Percentiles rank a stretch among this genome's conserved stretches.
Conservation (phyloP, 1,284 basidiomycete species). For the Puccinia coronata region DNA sequence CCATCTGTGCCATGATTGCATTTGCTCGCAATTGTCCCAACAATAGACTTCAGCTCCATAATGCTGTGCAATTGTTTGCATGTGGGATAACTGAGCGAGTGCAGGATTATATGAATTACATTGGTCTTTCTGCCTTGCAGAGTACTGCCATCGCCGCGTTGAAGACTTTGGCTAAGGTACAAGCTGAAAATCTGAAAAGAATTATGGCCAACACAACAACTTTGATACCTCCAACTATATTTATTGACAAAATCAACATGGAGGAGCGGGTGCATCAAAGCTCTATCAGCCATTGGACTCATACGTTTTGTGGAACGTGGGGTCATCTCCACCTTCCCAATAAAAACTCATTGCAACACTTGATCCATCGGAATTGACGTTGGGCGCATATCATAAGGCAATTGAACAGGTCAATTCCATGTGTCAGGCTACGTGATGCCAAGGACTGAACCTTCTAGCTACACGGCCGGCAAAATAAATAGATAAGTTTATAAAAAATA, state of each 20-base stretch:
- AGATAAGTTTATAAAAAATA: no score
- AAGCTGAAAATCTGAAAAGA: not conserved
- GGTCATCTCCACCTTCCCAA: not conserved
- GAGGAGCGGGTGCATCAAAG: not conserved
- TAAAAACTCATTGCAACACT: not conserved
- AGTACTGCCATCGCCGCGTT: not conserved
- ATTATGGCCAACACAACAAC: no score
- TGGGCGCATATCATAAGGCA: not conserved
- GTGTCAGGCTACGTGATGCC: no score
- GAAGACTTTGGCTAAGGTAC: not conserved
- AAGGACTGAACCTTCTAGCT: no score
- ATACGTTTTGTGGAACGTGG: not conserved
- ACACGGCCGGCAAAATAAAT: no score
- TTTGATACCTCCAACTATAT: not conserved
- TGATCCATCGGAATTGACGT: not conserved
- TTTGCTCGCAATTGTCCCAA: not conserved
- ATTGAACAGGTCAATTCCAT: not conserved
- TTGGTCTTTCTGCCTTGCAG: not conserved
- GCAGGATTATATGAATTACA: not conserved
- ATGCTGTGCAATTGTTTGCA: not conserved
- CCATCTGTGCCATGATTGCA: not conserved
- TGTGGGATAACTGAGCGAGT: not conserved
- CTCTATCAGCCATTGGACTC: not conserved
- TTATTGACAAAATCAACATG: not conserved
- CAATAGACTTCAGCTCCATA: slow-evolving; percentile 4